Percentiles rank a stretch among this genome's conserved stretches.
Conservation (phyloP, 2,329 filamentous ascomycete genomes). For the Ophiostoma australiae region DNA sequence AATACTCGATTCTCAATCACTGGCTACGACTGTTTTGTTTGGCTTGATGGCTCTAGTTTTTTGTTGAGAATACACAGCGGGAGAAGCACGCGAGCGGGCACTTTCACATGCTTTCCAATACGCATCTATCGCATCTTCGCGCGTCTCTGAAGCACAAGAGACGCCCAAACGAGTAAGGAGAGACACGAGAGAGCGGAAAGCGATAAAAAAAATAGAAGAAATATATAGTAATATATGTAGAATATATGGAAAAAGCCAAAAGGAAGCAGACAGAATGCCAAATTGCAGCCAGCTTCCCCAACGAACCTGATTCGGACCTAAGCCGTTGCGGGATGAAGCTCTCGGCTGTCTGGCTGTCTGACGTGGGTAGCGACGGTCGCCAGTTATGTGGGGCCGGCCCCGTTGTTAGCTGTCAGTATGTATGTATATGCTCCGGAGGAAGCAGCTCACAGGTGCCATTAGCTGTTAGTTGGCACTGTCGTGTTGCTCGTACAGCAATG, state of each 20-base stretch:
- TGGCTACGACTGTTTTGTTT: background rate
- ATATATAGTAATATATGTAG: background rate
- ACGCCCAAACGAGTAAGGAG: conserved; percentile 15
- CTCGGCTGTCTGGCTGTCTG: conserved; percentile 15
- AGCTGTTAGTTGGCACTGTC: background rate
- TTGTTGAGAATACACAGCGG: conserved; percentile 23
- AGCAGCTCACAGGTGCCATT: no score
- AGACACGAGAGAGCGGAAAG: conserved; percentile 4
- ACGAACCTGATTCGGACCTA: conserved; percentile 23
- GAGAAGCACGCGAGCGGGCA: conserved; percentile 19
- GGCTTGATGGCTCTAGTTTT: conserved; percentile 16
- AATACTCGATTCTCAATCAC: no score
- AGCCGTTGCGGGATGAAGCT: conserved; percentile 20
- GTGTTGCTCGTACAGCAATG: background rate
- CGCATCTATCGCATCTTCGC: background rate
- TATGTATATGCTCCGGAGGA: background rate
- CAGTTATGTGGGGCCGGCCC: conserved; percentile 1
- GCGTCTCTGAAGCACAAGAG: background rate
- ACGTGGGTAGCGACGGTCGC: background rate
- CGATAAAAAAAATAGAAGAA: background rate
- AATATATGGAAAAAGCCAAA: conserved; percentile 15
- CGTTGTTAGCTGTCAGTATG: background rate
- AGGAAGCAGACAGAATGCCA: conserved; percentile 4
- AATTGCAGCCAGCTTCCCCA: conserved; percentile 21
- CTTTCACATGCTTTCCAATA: conserved; percentile 26